Evolutionary conservation across 306 rosid genomes (phyloP).

Genomic region (Crotalaria pallida): DNA sequence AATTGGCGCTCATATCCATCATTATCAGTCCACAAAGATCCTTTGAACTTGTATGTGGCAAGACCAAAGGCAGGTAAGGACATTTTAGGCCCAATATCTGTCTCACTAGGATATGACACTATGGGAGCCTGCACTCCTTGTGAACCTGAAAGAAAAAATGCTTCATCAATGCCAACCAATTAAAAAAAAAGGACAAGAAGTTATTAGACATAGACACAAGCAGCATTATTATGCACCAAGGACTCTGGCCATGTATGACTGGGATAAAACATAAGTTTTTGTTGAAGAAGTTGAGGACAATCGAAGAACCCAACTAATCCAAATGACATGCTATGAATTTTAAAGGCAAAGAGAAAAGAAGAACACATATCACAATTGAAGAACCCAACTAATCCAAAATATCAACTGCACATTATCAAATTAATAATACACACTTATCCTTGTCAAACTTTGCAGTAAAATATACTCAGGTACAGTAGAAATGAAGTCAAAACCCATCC

Average conservation of each 20-base stretch:
- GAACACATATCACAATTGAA: not conserved
- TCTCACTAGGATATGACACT: slow-evolving; percentile 31
- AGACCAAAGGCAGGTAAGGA: slow-evolving; percentile 56
- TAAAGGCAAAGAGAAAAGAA: not conserved
- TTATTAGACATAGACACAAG: not conserved
- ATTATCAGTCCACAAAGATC: slow-evolving; percentile 56
- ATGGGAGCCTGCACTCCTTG: slow-evolving; percentile 32
- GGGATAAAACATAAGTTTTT: not conserved
- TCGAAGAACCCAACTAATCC: not conserved
- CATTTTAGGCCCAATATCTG: slow-evolving; percentile 45
- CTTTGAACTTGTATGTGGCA: slow-evolving; percentile 73
- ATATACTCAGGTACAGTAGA: not conserved
- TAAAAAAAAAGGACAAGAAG: not conserved
- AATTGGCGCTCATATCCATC: slow-evolving; percentile 48
- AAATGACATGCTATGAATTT: not conserved
- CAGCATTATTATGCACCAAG: not conserved
- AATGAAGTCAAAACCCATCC: not conserved
- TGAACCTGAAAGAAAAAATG: slow-evolving; percentile 38
- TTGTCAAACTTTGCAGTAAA: not conserved
- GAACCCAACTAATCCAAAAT: not conserved
- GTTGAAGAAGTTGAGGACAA: not conserved
- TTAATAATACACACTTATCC: not conserved
- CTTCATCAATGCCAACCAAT: not conserved
- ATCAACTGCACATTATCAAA: not conserved
- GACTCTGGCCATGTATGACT: not conserved